Evolutionary conservation across 2,329 filamentous ascomycete genomes (phyloP).

Genomic region (Diaporthe sp.): DNA sequence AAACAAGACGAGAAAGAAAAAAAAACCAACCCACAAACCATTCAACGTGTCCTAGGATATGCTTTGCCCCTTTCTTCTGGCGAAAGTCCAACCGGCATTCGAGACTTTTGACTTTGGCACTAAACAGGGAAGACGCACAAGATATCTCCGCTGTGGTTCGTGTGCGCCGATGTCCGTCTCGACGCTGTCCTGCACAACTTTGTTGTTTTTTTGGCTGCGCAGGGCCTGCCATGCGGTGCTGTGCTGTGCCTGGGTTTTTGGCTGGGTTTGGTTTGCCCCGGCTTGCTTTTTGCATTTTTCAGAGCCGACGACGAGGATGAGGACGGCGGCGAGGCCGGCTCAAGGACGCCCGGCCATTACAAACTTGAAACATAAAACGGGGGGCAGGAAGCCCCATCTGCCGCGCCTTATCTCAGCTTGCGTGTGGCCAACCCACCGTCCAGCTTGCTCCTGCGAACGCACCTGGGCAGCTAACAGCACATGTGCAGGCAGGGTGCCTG

Average conservation of each 20-base stretch:
- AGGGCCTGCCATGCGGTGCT: not conserved
- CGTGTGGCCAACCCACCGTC: not conserved
- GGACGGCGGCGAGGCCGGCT: constrained; percentile 27
- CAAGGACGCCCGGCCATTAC: constrained; percentile 21
- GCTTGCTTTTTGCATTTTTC: not conserved
- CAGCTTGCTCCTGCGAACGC: constrained; percentile 16
- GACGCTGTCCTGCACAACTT: not conserved
- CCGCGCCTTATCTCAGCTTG: constrained; percentile 31
- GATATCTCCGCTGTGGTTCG: constrained; percentile 30
- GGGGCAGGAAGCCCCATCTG: constrained; percentile 29
- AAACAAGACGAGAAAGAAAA: not conserved
- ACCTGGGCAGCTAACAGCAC: constrained; percentile 4
- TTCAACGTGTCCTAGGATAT: constrained; percentile 13
- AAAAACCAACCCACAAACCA: not conserved
- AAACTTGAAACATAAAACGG: constrained; percentile 34
- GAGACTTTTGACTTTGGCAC: constrained; percentile 31
- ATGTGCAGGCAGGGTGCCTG: constrained; percentile 21
- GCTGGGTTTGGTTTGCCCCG: not conserved
- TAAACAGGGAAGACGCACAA: constrained; percentile 23
- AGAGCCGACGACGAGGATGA: constrained; percentile 12
- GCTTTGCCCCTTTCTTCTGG: constrained; percentile 22
- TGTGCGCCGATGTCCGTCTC: constrained; percentile 12
- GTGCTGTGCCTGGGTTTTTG: not conserved
- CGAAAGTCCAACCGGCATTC: constrained; percentile 13
- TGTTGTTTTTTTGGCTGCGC: not conserved